phyloP scores from a whole-genome alignment of 495 filamentous ascomycete genomes.

The Thermothielavioides terrestris region DNA sequence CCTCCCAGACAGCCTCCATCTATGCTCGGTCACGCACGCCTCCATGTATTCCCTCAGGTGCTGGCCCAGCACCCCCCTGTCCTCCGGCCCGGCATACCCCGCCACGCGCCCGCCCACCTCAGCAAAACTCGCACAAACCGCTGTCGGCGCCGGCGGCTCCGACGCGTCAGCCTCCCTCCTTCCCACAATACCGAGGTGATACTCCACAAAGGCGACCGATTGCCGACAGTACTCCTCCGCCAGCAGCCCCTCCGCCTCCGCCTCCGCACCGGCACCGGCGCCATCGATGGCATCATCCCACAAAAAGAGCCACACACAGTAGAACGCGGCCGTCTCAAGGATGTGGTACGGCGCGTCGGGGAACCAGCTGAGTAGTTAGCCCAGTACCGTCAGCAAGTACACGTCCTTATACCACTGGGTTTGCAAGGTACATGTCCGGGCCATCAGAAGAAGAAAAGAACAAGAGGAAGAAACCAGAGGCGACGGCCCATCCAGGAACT shows the following conservation, averaged over 20 bases:
- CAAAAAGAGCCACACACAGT: conserved; percentile 12
- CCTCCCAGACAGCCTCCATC: conserved; percentile 3
- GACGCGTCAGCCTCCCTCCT: background rate
- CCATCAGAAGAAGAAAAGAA: too few species aligned
- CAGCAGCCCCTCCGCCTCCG: background rate
- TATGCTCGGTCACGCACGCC: conserved; percentile 6
- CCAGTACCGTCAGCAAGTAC: too few species aligned
- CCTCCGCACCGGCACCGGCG: background rate
- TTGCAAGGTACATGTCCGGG: too few species aligned
- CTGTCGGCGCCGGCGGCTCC: conserved; percentile 1
- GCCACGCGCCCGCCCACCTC: conserved; percentile 5
- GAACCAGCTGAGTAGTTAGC: conserved; percentile 6
- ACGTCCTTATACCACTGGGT: too few species aligned
- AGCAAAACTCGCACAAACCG: conserved; percentile 11
- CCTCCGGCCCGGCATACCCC: conserved; percentile 1
- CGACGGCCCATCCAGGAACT: too few species aligned
- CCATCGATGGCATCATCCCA: conserved; percentile 18
- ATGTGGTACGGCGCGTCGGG: background rate
- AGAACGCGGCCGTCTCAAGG: conserved; percentile 7
- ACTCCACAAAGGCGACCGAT: conserved; percentile 6
- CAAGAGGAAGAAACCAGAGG: background rate
- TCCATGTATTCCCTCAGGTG: conserved; percentile 11
- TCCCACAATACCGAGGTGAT: conserved; percentile 1
- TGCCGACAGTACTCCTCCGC: conserved; percentile 5
- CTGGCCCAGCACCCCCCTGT: background rate